phyloP scores from a whole-genome alignment of 805 yeast species.

The Saccharomycopsis javanensis region DNA sequence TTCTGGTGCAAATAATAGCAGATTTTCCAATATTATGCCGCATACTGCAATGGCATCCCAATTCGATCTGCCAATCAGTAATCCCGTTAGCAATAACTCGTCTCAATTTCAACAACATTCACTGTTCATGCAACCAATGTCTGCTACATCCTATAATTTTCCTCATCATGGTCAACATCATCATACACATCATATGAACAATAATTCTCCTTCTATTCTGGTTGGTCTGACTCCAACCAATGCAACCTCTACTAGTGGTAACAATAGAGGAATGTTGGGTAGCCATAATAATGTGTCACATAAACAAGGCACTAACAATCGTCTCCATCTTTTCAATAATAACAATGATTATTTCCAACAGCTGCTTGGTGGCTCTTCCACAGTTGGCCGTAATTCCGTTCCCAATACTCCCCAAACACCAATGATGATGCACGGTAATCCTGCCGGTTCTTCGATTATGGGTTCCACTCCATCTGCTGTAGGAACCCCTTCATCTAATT shows the following conservation, averaged over 20 bases:
- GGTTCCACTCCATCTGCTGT: background rate
- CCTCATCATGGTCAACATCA: background rate
- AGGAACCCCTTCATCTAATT: background rate
- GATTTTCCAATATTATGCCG: conserved; percentile 1
- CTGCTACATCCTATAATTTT: background rate
- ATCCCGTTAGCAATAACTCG: background rate
- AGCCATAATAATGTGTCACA: background rate
- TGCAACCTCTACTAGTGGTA: background rate
- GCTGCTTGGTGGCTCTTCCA: background rate
- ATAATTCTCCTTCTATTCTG: background rate
- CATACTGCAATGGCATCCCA: background rate
- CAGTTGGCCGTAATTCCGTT: background rate
- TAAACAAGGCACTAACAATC: background rate
- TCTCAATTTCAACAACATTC: background rate
- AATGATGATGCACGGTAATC: background rate
- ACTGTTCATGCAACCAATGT: background rate
- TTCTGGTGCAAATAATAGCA: background rate
- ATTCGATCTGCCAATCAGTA: background rate
- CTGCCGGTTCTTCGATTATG: background rate
- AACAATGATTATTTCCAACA: background rate
- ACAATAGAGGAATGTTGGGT: background rate
- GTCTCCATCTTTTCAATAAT: background rate
- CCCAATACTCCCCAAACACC: background rate
- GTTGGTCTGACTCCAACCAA: background rate
- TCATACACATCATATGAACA: background rate